Evolutionary conservation across 208 protist genomes (phyloP), one percentile per base, ranked within the genome.

Genomic region (Kentomonas sorsogonicus): DNA sequence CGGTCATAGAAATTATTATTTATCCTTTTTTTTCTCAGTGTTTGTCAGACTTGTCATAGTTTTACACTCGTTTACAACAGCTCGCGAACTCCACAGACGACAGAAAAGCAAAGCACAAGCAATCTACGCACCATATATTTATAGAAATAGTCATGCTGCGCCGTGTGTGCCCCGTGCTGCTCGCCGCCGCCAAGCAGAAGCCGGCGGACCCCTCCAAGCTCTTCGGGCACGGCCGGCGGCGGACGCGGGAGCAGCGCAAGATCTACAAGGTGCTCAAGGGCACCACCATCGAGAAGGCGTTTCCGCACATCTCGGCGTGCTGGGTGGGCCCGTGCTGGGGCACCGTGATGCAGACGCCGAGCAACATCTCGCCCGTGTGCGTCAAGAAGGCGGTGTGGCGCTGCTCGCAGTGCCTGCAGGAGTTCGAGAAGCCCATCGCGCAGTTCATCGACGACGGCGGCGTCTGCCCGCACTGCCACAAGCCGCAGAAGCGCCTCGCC

Each of bases 261-360:
- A 66, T 84, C 15, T 93, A 84, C 51, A 10, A 69, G 11, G 56
- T 77, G 39, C 60, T 93, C n/a, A 85, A 86, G 52, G 69, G 61
- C 11, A 78, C 71, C 11, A 83, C 82, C 45, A 76, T 94, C n/a
- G 63, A 86, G 41, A 55, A 60, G 2, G 69, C 88, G 1, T 91
- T 94, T 46, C 88, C 88, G 6, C 82, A 91, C 63, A 45, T 94
- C 41, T 81, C 88, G 7, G 88, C 88, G 16, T 91, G 82, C 53
- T 94, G 88, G 88, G 84, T 94, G 2, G 84, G 84, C 2, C 83
- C 81, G 22, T 91, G 81, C 67, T 91, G 88, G 83, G 88, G 88
- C 2, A 77, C 74, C 5, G 79, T 90, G n/a, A 87, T 91, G 81
- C 71, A 88, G 46, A 91, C 83, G 13, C 88, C 88, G 0, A 69